phyloP scores from a whole-genome alignment of 768 basidiomycete species.

The Hemileccinum impolitum region DNA sequence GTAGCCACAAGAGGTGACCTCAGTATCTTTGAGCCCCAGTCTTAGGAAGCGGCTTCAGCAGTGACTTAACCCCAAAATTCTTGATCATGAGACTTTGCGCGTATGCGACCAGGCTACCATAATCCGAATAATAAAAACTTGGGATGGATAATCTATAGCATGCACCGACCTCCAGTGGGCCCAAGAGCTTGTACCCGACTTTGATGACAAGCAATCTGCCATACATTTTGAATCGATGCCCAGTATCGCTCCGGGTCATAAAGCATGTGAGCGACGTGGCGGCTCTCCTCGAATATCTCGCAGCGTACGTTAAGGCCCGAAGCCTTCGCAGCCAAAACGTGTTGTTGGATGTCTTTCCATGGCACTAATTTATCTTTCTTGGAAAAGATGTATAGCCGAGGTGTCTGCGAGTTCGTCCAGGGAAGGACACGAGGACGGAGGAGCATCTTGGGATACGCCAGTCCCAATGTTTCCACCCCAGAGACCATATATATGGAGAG shows the following conservation, averaged over 20 bases:
- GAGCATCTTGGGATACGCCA: conserved; percentile 10
- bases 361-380: conserved; percentile 30
- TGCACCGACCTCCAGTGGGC: too few species aligned
- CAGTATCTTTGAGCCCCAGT: too few species aligned
- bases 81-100: too few species aligned
- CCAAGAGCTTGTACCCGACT: not conserved
- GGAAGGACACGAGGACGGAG: conserved; percentile 27
- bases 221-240: conserved; percentile 20
- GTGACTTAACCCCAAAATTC: too few species aligned
- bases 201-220: conserved; percentile 15
- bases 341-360: conserved; percentile 23
- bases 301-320: conserved; percentile 24
- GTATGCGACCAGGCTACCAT: too few species aligned
- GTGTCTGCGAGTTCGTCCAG: conserved; percentile 30
- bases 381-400: conserved; percentile 36
- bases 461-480: conserved; percentile 12
- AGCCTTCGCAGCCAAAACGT: conserved; percentile 23
- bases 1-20: too few species aligned
- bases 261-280: conserved; percentile 35
- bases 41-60: too few species aligned
- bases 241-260: conserved; percentile 29
- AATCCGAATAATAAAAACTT: too few species aligned
- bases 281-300: conserved; percentile 33
- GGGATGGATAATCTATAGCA: too few species aligned
- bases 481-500: conserved; percentile 2